These are phyloP conservation scores for Abelmoschus esculentus DNA, from an alignment of 345 rosid species.

Conservation along the genomic window DNA sequence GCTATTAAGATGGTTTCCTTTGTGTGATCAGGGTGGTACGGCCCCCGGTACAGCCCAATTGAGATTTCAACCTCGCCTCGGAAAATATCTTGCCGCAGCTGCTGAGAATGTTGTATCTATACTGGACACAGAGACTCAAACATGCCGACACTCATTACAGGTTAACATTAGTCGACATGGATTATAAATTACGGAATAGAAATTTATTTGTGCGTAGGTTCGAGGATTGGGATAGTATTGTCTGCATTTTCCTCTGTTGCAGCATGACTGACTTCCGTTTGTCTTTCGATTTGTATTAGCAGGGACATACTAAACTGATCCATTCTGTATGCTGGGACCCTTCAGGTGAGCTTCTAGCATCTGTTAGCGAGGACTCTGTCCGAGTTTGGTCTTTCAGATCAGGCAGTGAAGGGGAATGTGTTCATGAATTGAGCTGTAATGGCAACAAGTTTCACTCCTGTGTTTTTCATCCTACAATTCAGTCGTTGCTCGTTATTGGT, in stretches of 20 bases:
- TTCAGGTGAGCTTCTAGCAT: slow-evolving; percentile 71
- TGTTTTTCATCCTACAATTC: slow-evolving; percentile 73
- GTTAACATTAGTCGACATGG: slow-evolving; percentile 22
- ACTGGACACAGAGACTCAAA: slow-evolving; percentile 79
- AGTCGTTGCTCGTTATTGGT: slow-evolving; percentile 75
- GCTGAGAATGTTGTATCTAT: slow-evolving; percentile 75
- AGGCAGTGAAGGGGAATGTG: slow-evolving; percentile 81
- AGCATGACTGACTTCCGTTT: neutral
- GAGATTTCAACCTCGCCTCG: slow-evolving; percentile 74
- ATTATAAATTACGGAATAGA: neutral
- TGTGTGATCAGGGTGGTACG: slow-evolving; percentile 83
- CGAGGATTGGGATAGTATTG: neutral
- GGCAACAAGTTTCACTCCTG: slow-evolving; percentile 87
- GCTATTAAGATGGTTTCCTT: slow-evolving; percentile 4
- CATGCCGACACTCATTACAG: slow-evolving; percentile 63
- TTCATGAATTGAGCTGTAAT: slow-evolving; percentile 76
- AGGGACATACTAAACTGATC: slow-evolving; percentile 79
- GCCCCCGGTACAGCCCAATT: slow-evolving; percentile 62
- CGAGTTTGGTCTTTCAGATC: slow-evolving; percentile 86
- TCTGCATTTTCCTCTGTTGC: neutral
- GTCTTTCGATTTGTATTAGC: slow-evolving; percentile 9
- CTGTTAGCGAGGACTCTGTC: slow-evolving; percentile 90
- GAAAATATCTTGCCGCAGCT: slow-evolving; percentile 85
- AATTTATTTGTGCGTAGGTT: neutral
- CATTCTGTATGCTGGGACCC: slow-evolving; percentile 92